Percentiles rank a stretch among this genome's conserved stretches.
These are phyloP conservation scores for Hypocreales sp. DNA, from an alignment of 2,329 filamentous ascomycete species.

Conservation along the genomic window DNA sequence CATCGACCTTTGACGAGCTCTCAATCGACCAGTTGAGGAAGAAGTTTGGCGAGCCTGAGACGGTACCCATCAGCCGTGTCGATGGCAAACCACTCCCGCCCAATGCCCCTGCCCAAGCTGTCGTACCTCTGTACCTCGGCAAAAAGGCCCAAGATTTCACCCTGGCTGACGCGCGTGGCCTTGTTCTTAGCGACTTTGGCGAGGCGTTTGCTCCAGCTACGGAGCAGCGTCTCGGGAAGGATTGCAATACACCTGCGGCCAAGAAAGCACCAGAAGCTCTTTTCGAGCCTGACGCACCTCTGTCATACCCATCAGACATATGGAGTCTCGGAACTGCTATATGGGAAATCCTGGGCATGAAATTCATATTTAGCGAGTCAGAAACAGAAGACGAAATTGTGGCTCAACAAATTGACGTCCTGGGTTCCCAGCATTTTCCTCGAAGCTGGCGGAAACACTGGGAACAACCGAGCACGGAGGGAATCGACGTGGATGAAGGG, in stretches of 20 bases:
- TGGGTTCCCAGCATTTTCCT: slow-evolving; percentile 5
- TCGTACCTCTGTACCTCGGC: slow-evolving; percentile 9
- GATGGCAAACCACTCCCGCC: slow-evolving; percentile 10
- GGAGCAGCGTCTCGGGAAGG: slow-evolving; percentile 8
- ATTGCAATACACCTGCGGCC: slow-evolving; percentile 6
- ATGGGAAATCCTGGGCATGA: slow-evolving; percentile 10
- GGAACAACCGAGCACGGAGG: slow-evolving; percentile 1
- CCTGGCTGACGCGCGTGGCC: slow-evolving; percentile 9
- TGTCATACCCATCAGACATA: slow-evolving; percentile 6
- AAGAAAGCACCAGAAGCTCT: slow-evolving; percentile 1
- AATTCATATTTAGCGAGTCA: slow-evolving; percentile 7
- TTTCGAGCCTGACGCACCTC: not conserved
- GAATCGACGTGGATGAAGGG: not conserved
- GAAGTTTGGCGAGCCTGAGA: slow-evolving; percentile 13
- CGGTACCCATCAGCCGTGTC: slow-evolving; percentile 8
- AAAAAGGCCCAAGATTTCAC: slow-evolving; percentile 12
- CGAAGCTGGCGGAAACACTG: slow-evolving; percentile 4
- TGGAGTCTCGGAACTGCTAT: slow-evolving; percentile 8
- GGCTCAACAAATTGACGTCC: slow-evolving; percentile 8
- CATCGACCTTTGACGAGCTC: slow-evolving; percentile 8
- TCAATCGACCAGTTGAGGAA: slow-evolving; percentile 16
- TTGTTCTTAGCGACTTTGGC: slow-evolving; percentile 19
- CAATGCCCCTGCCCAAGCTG: slow-evolving; percentile 11
- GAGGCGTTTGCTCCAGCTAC: slow-evolving; percentile 12
- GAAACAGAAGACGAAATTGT: slow-evolving; percentile 7